Conservation (phyloP, 805 yeast species). For the Metschnikowia shivogae region DNA sequence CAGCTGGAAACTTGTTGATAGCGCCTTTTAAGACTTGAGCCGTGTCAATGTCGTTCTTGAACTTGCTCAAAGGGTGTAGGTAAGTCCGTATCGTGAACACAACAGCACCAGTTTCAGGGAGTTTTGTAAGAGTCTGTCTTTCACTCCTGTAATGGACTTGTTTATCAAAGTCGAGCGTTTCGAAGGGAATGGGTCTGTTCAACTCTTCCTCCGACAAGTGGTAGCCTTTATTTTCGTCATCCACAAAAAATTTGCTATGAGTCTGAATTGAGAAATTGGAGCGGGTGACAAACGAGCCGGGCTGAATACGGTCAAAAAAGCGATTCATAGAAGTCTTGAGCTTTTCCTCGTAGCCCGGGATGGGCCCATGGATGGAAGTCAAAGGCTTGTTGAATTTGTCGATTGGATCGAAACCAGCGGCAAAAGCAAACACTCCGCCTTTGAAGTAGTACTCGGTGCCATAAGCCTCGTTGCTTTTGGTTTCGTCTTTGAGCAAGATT, state of each 20-base stretch:
- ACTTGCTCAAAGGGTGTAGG: slow-evolving; percentile 45
- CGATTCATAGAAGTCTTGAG: slow-evolving; percentile 40
- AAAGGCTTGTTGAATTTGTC: slow-evolving; percentile 37
- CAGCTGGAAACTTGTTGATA: slow-evolving; percentile 57
- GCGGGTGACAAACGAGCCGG: slow-evolving; percentile 38
- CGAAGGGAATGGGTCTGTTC: slow-evolving; percentile 23
- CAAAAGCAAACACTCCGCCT: slow-evolving; percentile 43
- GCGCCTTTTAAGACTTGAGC: slow-evolving; percentile 57
- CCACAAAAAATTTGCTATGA: slow-evolving; percentile 28
- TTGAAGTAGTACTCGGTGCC: slow-evolving; percentile 40
- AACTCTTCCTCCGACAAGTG: slow-evolving; percentile 25
- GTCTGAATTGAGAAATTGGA: slow-evolving; percentile 41
- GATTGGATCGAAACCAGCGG: slow-evolving; percentile 41
- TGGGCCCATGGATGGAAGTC: slow-evolving; percentile 36
- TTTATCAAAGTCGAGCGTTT: slow-evolving; percentile 37
- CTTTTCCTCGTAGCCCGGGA: slow-evolving; percentile 40
- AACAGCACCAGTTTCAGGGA: slow-evolving; percentile 45
- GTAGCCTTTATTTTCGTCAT: slow-evolving; percentile 39
- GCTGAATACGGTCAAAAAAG: slow-evolving; percentile 31
- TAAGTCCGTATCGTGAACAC: slow-evolving; percentile 57
- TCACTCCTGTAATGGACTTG: slow-evolving; percentile 55
- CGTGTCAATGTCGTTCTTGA: slow-evolving; percentile 43
- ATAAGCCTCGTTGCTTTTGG: slow-evolving; percentile 23
- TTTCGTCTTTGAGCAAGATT: slow-evolving; percentile 33
- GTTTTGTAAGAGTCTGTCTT: slow-evolving; percentile 51